A percentile compares a stretch with the other conserved stretches of the same genome.
These are phyloP conservation scores for Hyaloscypha finlandica DNA, from an alignment of 495 filamentous ascomycete genomes.

Conservation along the genomic window DNA sequence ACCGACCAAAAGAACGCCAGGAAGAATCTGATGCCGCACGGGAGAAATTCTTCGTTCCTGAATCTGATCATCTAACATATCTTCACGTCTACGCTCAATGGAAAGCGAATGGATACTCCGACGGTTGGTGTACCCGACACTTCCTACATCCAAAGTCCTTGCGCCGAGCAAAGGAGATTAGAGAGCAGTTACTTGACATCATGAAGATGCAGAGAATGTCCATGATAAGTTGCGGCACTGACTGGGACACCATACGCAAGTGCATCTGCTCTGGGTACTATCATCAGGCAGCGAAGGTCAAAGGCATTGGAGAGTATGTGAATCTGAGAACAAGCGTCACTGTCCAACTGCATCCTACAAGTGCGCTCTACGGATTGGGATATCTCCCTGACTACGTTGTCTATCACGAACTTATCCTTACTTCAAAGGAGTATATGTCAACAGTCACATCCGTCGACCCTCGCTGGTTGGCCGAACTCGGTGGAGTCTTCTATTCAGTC, in stretches of 20 bases:
- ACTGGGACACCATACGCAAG: slow-evolving; percentile 94
- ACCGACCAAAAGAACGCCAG: slow-evolving; percentile 94
- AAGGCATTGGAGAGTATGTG: slow-evolving; percentile 95
- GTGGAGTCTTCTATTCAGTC: slow-evolving; percentile 97
- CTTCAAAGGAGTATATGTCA: slow-evolving; percentile 97
- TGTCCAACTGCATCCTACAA: slow-evolving; percentile 91
- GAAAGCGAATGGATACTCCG: slow-evolving; percentile 86
- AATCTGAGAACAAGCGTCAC: slow-evolving; percentile 94
- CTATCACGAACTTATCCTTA: slow-evolving; percentile 97
- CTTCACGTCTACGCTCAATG: slow-evolving; percentile 96
- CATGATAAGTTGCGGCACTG: slow-evolving; percentile 86
- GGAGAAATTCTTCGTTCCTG: slow-evolving; percentile 98
- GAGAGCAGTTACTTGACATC: slow-evolving; percentile 90
- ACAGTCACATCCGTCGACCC: slow-evolving; percentile 96
- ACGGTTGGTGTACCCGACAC: slow-evolving; percentile 89
- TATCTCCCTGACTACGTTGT: slow-evolving; percentile 96
- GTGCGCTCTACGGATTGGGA: slow-evolving; percentile 86
- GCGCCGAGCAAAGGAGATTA: slow-evolving; percentile 86
- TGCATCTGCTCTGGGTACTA: slow-evolving; percentile 98
- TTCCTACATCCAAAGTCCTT: slow-evolving; percentile 93
- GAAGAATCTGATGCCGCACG: slow-evolving; percentile 94
- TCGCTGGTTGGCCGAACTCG: slow-evolving; percentile 96
- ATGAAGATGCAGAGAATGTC: slow-evolving; percentile 93
- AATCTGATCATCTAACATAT: slow-evolving; percentile 95
- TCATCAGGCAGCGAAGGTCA: slow-evolving; percentile 96